Evolutionary conservation across 2,329 filamentous ascomycete species (phyloP).

Genomic region (Cladosporium sp.): DNA sequence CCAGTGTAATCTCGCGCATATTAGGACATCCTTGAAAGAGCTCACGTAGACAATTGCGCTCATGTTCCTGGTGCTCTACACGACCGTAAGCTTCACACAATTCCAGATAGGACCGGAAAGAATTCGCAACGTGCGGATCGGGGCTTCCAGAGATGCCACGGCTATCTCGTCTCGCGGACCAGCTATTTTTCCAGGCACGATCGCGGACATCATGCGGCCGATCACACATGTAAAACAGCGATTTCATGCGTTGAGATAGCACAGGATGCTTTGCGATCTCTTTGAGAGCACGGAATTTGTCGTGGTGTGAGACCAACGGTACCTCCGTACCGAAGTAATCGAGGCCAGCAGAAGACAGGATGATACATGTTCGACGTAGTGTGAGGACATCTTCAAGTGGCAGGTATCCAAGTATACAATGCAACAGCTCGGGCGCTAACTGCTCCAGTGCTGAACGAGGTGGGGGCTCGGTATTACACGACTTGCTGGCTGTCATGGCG

Average conservation of each 20-base stretch:
- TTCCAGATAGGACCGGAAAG: background rate
- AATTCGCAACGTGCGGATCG: background rate
- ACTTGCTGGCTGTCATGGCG: background rate
- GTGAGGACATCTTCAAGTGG: background rate
- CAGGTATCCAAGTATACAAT: background rate
- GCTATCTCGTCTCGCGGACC: background rate
- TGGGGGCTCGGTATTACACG: background rate
- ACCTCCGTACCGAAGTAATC: background rate
- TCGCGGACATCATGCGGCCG: background rate
- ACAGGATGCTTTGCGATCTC: background rate
- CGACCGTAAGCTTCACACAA: background rate
- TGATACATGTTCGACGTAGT: background rate
- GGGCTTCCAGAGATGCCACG: background rate
- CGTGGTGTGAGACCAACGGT: background rate
- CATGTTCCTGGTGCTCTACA: background rate
- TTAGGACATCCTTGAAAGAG: background rate
- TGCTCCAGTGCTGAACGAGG: background rate
- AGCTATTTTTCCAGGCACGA: background rate
- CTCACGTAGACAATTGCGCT: background rate
- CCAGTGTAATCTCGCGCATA: background rate
- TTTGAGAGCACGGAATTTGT: background rate
- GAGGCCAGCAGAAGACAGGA: background rate
- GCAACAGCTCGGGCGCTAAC: background rate
- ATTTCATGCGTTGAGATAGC: background rate
- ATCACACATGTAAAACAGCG: background rate